Evolutionary conservation across 2,329 filamentous ascomycete species (phyloP).

Genomic region (Aspergillus novoparasiticus): DNA sequence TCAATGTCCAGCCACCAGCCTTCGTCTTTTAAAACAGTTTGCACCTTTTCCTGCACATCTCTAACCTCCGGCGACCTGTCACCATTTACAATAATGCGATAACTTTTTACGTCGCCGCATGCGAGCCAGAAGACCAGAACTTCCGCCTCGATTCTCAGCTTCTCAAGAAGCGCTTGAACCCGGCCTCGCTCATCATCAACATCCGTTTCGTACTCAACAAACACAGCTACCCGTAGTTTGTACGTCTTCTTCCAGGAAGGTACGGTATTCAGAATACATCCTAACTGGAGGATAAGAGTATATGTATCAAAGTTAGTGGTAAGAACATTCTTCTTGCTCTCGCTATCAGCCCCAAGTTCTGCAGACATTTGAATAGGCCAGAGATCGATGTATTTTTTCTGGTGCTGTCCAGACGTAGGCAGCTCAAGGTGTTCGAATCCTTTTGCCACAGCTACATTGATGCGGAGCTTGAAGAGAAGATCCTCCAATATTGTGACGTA

Average conservation of each 20-base stretch:
- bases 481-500: conserved; percentile 86
- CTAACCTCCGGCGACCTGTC: conserved; percentile 52
- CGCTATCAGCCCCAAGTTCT: conserved; percentile 69
- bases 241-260: conserved; percentile 77
- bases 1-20: conserved; percentile 83
- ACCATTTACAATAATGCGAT: conserved; percentile 79
- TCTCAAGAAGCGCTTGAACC: conserved; percentile 74
- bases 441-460: conserved; percentile 83
- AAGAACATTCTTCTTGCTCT: conserved; percentile 65
- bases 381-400: conserved; percentile 79
- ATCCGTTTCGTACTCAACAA: conserved; percentile 85
- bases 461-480: conserved; percentile 72
- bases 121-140: conserved; percentile 82
- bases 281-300: conserved; percentile 81
- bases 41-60: conserved; percentile 62
- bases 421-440: conserved; percentile 78
- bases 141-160: conserved; percentile 77
- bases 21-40: conserved; percentile 68
- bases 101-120: conserved; percentile 70
- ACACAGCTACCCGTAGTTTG: conserved; percentile 75
- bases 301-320: conserved; percentile 93
- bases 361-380: conserved; percentile 96
- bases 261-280: conserved; percentile 81
- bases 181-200: conserved; percentile 75
- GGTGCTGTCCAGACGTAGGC: conserved; percentile 60